phyloP scores from a whole-genome alignment of 2,329 filamentous ascomycete species.

The Sporothrix luriei region DNA sequence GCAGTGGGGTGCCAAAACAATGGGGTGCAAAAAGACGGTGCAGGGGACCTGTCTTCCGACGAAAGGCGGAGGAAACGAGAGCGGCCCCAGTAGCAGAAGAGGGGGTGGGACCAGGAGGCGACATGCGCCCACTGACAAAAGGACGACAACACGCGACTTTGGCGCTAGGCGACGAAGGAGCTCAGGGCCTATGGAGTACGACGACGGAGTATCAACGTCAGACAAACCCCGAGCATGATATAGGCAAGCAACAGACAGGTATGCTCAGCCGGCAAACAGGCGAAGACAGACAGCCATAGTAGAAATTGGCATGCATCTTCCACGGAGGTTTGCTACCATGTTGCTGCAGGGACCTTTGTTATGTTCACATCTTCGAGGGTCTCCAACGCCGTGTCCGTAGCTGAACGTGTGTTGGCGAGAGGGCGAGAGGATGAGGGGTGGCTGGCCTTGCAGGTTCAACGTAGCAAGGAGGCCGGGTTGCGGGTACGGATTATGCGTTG shows the following conservation, averaged over 20 bases:
- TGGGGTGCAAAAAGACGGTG: slow-evolving; percentile 7
- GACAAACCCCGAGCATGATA: too few species aligned
- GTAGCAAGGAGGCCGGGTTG: not conserved
- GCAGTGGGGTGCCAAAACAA: not conserved
- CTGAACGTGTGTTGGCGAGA: not conserved
- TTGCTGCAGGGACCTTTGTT: not conserved
- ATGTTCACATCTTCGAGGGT: not conserved
- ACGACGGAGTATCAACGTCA: too few species aligned
- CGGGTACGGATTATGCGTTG: slow-evolving; percentile 5
- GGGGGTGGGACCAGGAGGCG: not conserved
- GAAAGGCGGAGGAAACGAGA: slow-evolving; percentile 23
- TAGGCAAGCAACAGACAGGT: not conserved
- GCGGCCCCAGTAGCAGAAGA: not conserved
- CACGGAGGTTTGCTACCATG: not conserved
- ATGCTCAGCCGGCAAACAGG: not conserved
- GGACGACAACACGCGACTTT: not conserved
- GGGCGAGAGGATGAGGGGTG: too few species aligned
- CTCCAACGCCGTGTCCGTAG: not conserved
- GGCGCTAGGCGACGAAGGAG: slow-evolving; percentile 2
- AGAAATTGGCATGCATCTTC: not conserved
- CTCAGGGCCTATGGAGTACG: not conserved
- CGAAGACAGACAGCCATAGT: not conserved
- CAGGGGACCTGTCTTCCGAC: slow-evolving; percentile 26
- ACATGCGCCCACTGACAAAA: too few species aligned
- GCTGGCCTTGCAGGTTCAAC: slow-evolving; percentile 13